Conservation (phyloP, 768 basidiomycete genomes). For the Termitomyces sp. region DNA sequence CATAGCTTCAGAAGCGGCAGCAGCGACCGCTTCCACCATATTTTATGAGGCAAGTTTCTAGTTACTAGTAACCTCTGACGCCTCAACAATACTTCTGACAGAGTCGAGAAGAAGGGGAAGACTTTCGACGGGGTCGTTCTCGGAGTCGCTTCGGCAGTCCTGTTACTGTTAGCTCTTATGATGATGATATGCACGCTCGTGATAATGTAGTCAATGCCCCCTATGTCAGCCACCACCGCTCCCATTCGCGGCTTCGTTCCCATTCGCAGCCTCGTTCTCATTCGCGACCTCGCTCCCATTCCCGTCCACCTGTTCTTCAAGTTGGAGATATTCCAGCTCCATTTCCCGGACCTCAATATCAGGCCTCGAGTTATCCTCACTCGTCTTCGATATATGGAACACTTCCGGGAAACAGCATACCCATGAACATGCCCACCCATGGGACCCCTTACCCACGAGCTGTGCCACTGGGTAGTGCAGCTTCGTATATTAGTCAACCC, state of each 20-base stretch:
- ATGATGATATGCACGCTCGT: conserved; percentile 34
- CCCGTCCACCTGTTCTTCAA: conserved; percentile 24
- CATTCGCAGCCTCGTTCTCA: conserved; percentile 33
- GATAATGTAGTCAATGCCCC: conserved; percentile 27
- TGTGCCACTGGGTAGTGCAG: conserved; percentile 17
- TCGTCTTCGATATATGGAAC: conserved; percentile 17
- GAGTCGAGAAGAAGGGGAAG: conserved; percentile 28
- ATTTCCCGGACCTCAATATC: conserved; percentile 8
- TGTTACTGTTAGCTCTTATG: conserved; percentile 16
- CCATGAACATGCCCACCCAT: conserved; percentile 17
- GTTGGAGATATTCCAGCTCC: conserved; percentile 10
- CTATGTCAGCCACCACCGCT: conserved; percentile 11
- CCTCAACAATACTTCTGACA: conserved; percentile 10
- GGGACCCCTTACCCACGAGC: conserved; percentile 19
- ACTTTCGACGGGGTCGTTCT: conserved; percentile 23
- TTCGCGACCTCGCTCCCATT: conserved; percentile 31
- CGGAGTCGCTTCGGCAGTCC: conserved; percentile 18
- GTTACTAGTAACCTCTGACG: not conserved
- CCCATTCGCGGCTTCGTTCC: conserved; percentile 30
- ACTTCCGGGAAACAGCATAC: conserved; percentile 16
- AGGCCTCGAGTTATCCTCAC: conserved; percentile 6
- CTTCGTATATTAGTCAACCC: conserved; percentile 18
- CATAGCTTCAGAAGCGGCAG: conserved; percentile 59
- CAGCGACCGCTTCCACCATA: conserved; percentile 58
- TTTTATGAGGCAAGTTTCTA: conserved; percentile 41